A percentile compares a stretch with the other conserved stretches of the same genome.
phyloP scores from a whole-genome alignment of 352 stramenopile genomes.

The Globisporangium paddicum region DNA sequence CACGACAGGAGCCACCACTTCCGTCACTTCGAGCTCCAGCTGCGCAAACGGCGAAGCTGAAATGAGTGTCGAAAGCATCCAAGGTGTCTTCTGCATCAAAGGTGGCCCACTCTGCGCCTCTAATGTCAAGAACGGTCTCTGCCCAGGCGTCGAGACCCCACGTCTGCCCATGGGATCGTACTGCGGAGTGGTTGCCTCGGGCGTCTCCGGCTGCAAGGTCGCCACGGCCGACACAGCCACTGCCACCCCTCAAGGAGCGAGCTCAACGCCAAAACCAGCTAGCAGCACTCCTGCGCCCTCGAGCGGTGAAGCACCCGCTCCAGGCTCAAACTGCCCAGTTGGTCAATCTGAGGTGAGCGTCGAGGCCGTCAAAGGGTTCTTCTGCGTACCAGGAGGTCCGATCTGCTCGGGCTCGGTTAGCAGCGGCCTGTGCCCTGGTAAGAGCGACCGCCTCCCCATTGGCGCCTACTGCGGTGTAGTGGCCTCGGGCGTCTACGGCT shows the following conservation, averaged over 20 bases:
- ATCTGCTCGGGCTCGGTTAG: slow-evolving; percentile 9
- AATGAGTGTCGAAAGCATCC: slow-evolving; percentile 18
- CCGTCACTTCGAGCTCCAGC: neutral
- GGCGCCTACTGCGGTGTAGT: slow-evolving; percentile 9
- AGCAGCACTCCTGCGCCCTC: neutral
- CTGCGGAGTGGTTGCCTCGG: slow-evolving; percentile 1
- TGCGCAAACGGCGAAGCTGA: neutral
- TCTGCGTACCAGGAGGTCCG: slow-evolving; percentile 8
- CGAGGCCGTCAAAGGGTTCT: slow-evolving; percentile 10
- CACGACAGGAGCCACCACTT: neutral
- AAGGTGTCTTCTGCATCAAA: slow-evolving; percentile 20
- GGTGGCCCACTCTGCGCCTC: slow-evolving; percentile 15
- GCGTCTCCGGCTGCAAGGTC: neutral
- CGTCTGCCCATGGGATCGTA: slow-evolving; percentile 9
- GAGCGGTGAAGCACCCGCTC: neutral
- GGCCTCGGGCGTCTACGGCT: slow-evolving; percentile 7
- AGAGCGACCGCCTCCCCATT: slow-evolving; percentile 7
- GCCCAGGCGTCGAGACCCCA: slow-evolving; percentile 11
- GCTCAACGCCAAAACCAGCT: neutral
- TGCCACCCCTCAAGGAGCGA: neutral
- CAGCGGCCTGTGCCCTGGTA: slow-evolving; percentile 9
- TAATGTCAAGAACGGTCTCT: slow-evolving; percentile 13
- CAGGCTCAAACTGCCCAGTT: slow-evolving; percentile 2
- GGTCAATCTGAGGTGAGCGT: slow-evolving; percentile 3
- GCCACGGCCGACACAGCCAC: neutral